Evolutionary conservation across 768 basidiomycete genomes (phyloP), one percentile per base, ranked within the genome.

Genomic region (Russula compacta): DNA sequence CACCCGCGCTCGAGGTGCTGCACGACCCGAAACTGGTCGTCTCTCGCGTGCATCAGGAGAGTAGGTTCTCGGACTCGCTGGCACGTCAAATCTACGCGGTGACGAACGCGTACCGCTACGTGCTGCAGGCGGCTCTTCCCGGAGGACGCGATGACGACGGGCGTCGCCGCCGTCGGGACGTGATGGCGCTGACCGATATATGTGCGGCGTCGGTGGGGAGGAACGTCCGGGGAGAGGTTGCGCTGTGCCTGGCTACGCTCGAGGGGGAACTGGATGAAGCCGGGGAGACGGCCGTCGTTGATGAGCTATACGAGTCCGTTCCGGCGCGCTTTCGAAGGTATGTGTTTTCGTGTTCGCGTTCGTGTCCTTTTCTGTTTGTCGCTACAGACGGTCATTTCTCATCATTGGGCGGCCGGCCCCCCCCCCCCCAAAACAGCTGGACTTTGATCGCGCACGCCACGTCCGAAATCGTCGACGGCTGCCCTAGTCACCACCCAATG

Each of bases 321-420:
- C 83, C 83, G 32, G 58, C 71, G n/a, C 74, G 78, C 35, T 78
- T 78, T 69, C 77, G 83, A 60, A 76, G 76, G 84, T 84, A 67
- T 59, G 72, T 60, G n/a, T 21, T 21, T 10, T 24, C 46, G 24
- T 43, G 51, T 44, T n/a, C n/a, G n/a, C n/a, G n/a, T n/a, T n/a
- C 19, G 47, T 38, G 24, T 29, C 24, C 24, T 29, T 29, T 3
- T 60, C 53, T 24, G 4, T 46, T n/a, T 4, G 6, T 29, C 5
- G 24, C 24, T 63, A 11, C 11, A 40, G 53, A 14, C 42, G 40
- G 33, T 19, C n/a, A 21, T 52, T 24, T 55, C 24, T 55, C 24
- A 47, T 53, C 24, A 24, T 0, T 24, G 15, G 24, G 44, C 1
- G 38, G 38, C 7, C 19, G 24, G 24, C 24, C 24, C 24, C 24